Base-by-base conservation (phyloP, 2,329 filamentous ascomycete genomes). In the Cercospora janseana region DNA sequence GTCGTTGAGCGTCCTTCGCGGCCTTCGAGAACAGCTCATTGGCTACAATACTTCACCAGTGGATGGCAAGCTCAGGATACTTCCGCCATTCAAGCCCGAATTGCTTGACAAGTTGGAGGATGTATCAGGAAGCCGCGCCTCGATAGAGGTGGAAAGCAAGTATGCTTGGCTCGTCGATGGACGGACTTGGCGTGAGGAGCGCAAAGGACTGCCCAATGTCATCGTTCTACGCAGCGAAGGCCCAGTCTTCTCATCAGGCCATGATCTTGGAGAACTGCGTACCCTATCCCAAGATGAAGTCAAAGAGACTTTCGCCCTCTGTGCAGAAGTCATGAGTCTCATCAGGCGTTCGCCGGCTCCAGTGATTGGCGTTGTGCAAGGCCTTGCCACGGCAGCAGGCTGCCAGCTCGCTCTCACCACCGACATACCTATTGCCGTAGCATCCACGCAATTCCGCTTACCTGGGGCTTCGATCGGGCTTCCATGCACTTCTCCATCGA, bases 181-280 rank as follows among this genome's bases (percentile, higher is more conserved):
- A 4, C 20, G 28, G 7, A 31, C 28, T 26, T 57, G 51, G 51
- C 32, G 32, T 6, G 26, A 28, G 21, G 35, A 52, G n/a, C 55
- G 55, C 28, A 24, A 50, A 38, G 45, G 46, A 7, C 52, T 57
- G 13, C 55, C 55, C 6, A 52, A 42, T 27, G 55, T 57, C 6
- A 24, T 57, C 12, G 55, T 57, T 6, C 41, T 57, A 4, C 41
- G 55, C 6, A 55, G 55, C 34, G 46, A 50, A 18, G 55, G 55
- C 10, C 49, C 49, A n/a, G 52, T 57, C n/a, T 57, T 57, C 31
- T 54, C 37, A 7, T 52, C 55, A n/a, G 55, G 55, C 4, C 55
- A 57, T 41, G 55, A 57, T 26, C 42, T 57, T 7, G 44, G 38
- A n/a, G 55, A 57, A 20, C 41, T 57, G 10, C 48, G 48, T n/a